These are phyloP conservation scores for Polytolypa hystricis DNA, from an alignment of 2,329 filamentous ascomycete genomes.

Conservation along the genomic window DNA sequence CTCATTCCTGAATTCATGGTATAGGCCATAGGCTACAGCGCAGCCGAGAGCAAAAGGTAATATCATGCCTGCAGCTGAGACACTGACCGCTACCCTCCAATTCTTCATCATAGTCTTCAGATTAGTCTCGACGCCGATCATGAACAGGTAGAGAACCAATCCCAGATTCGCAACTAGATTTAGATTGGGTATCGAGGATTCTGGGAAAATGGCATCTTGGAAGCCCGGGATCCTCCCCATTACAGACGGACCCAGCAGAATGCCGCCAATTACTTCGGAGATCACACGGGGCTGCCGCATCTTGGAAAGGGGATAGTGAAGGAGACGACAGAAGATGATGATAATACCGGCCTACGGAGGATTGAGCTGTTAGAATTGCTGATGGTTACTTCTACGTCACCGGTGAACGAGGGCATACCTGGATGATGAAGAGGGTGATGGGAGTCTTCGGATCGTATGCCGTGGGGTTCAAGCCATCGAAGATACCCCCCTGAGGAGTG, in stretches of 20 bases:
- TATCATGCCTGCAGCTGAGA: constrained; percentile 68
- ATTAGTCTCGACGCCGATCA: constrained; percentile 81
- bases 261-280: constrained; percentile 74
- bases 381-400: background rate
- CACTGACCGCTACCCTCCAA: constrained; percentile 67
- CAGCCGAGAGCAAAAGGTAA: constrained; percentile 74
- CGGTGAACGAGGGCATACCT: constrained; percentile 35
- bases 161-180: constrained; percentile 73
- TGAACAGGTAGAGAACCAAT: constrained; percentile 72
- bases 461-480: constrained; percentile 60
- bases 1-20: constrained; percentile 57
- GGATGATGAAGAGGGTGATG: constrained; percentile 65
- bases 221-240: constrained; percentile 80
- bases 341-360: constrained; percentile 53
- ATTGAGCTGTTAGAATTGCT: background rate
- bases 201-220: constrained; percentile 63
- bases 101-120: constrained; percentile 65
- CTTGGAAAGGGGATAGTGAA: constrained; percentile 67
- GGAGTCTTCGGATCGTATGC: constrained; percentile 60
- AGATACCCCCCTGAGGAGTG: constrained; percentile 53
- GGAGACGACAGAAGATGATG: constrained; percentile 60
- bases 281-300: constrained; percentile 74
- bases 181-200: constrained; percentile 61
- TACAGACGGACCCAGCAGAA: constrained; percentile 74
- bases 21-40: constrained; percentile 71